A percentile compares a stretch with the other conserved stretches of the same genome.
Conservation (phyloP, 2,329 filamentous ascomycete species). For the Trichoderma aggressivum region DNA sequence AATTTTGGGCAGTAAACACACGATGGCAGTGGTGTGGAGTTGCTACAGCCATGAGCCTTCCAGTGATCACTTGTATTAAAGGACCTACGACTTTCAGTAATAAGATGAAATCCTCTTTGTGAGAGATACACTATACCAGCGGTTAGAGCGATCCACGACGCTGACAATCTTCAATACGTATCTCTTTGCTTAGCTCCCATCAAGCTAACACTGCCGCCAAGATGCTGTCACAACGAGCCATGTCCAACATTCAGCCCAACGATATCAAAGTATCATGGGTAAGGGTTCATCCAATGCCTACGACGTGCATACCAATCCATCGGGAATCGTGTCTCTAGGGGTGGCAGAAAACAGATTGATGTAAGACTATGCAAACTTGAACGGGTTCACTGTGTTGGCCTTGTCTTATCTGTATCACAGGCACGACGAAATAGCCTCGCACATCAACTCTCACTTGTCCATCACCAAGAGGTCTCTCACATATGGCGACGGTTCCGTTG, state of each 20-base stretch:
- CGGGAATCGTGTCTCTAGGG: background rate
- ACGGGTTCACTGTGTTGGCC: background rate
- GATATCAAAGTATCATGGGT: background rate
- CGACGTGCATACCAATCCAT: background rate
- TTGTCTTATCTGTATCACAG: background rate
- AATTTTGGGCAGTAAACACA: background rate
- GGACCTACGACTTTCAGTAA: background rate
- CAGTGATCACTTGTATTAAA: background rate
- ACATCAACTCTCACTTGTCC: background rate
- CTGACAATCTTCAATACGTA: background rate
- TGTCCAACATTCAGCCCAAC: background rate
- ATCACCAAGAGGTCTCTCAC: background rate
- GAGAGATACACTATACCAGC: background rate
- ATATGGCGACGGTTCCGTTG: background rate
- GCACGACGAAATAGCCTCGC: background rate
- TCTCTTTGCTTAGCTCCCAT: background rate
- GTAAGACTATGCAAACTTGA: background rate
- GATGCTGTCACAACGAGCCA: background rate
- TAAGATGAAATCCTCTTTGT: background rate
- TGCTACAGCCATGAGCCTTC: no score
- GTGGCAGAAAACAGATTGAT: slow-evolving; percentile 1
- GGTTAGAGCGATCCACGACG: background rate
- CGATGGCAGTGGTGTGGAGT: background rate
- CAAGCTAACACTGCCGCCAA: background rate
- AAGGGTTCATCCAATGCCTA: background rate